phyloP scores from a whole-genome alignment of 495 filamentous ascomycete species.

The Aspergillus sclerotiicarbonarius region DNA sequence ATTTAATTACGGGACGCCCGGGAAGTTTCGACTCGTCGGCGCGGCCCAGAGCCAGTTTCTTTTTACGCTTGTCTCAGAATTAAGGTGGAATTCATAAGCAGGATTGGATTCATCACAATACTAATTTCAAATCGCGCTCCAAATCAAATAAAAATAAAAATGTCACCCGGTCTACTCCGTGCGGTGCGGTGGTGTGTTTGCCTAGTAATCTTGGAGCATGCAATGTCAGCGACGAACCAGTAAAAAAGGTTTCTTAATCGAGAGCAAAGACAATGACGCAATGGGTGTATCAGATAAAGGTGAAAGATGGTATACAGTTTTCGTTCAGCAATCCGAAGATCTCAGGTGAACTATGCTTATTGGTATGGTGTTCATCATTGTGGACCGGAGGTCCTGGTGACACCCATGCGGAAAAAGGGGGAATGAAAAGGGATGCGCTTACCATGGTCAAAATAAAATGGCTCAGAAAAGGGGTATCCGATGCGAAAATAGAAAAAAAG shows the following conservation, averaged over 20 bases:
- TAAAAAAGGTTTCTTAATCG: neutral
- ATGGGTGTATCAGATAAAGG: slow-evolving; percentile 38
- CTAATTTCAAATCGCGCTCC: neutral
- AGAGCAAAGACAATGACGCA: neutral
- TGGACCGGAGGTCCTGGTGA: slow-evolving; percentile 1
- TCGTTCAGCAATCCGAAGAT: slow-evolving; percentile 50
- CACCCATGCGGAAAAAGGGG: neutral
- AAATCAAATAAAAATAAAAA: neutral
- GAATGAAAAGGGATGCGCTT: slow-evolving; percentile 6
- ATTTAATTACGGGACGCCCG: slow-evolving; percentile 17
- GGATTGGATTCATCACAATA: neutral
- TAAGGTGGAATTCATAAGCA: neutral
- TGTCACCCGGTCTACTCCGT: neutral
- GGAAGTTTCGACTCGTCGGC: slow-evolving; percentile 8
- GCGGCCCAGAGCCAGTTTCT: neutral
- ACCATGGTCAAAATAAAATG: slow-evolving; percentile 3
- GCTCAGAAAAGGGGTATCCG: neutral
- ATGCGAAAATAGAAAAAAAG: neutral
- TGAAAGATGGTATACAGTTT: slow-evolving; percentile 50
- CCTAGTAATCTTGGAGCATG: neutral
- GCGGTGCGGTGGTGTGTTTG: neutral
- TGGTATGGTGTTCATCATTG: slow-evolving; percentile 47
- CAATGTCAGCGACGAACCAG: slow-evolving; percentile 6
- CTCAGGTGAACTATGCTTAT: slow-evolving; percentile 55
- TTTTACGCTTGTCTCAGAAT: slow-evolving; percentile 1